Evolutionary conservation across 805 yeast species (phyloP), one percentile per base, ranked within the genome.

Genomic region (Candida dendrica): DNA sequence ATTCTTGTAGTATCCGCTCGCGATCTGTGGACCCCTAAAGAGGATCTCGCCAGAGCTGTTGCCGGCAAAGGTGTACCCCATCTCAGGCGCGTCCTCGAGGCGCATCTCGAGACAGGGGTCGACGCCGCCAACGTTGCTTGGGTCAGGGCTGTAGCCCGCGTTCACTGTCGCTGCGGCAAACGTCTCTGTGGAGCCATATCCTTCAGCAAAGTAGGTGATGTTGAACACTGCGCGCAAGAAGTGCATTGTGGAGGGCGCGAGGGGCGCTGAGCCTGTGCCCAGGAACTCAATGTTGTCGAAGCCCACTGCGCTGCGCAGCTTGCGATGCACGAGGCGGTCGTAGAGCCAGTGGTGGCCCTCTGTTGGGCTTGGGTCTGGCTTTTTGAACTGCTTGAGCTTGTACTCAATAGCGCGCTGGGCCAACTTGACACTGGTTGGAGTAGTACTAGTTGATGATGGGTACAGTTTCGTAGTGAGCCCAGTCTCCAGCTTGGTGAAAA

Each of bases 261-360:
- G 67, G 16, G 86, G 85, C 3, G 86, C 86, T 36, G 81, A 74
- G 2, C 87, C 83, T 30, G 64, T 55, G 22, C 58, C 48, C 37
- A 60, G 49, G 31, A 51, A 44, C 15, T 52, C 40, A 13, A 61
- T 44, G 29, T 66, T 58, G 27, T 65, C 68, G 51, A 71, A 62
- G 0, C 77, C 77, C 11, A 70, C 26, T 54, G 41, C 13, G 4
- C 10, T 14, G 16, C 18, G 19, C 22, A 66, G 49, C 50, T 67
- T 68, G 31, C 45, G 52, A 24, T 61, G 45, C 50, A 71, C 47
- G 7, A 68, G 36, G 20, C 48, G 39, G 46, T 71, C 74, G 53
- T 61, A 58, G 9, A 65, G 22, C 9, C 51, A 47, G 9, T 35
- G 15, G 8, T 43, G 42, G 5, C 44, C 48, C 7, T 43, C 30